Evolutionary conservation across 441 rosid species (phyloP), one percentile per base, ranked within the genome.

Genomic region (Bruguiera hainesii): DNA sequence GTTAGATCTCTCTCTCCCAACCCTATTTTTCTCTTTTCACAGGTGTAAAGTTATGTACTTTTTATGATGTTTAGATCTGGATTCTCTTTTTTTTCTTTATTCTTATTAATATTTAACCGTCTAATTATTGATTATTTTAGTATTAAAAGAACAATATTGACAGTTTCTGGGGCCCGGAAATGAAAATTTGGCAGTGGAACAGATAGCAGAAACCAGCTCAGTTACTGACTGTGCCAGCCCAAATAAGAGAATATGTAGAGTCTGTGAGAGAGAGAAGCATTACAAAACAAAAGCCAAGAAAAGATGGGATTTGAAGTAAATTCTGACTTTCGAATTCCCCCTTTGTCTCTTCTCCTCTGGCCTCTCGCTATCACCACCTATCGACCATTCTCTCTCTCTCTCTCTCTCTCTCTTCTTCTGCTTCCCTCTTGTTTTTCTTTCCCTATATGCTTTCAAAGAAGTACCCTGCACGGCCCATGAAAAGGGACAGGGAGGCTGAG

Each of bases 271-370:
- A 6, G 25, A 53, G 19, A 30, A 35, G 2, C 11, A 0, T n/a
- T 55, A 65, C 58, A 62, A 51, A 73, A 50, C 0, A 59, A 56
- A 50, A 65, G 68, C 42, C 71, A 66, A 46, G 59, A 52, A 67
- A 69, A 58, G 63, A 49, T 23, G 29, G 48, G 58, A 37, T 10
- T 65, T 28, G 63, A 26, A 66, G 71, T 66, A 59, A 63, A 70
- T 59, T 65, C 80, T 78, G 85, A 68, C 81, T 78, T 75, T 76
- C 61, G 76, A 75, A 76, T 77, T 82, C 31, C 71, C 76, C 74
- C 79, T 83, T 80, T 85, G 90, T 85, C 87, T 76, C 82, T 73
- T 79, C 74, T 33, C 7, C 23, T 23, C 68, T 39, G 33, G 61
- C 65, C 9, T 33, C 37, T 33, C 9, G 37, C 37, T 33, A 1